Percentiles rank a stretch among this genome's conserved stretches.
phyloP scores from a whole-genome alignment of 2,329 filamentous ascomycete species.

The Thermomyces lanuginosus region DNA sequence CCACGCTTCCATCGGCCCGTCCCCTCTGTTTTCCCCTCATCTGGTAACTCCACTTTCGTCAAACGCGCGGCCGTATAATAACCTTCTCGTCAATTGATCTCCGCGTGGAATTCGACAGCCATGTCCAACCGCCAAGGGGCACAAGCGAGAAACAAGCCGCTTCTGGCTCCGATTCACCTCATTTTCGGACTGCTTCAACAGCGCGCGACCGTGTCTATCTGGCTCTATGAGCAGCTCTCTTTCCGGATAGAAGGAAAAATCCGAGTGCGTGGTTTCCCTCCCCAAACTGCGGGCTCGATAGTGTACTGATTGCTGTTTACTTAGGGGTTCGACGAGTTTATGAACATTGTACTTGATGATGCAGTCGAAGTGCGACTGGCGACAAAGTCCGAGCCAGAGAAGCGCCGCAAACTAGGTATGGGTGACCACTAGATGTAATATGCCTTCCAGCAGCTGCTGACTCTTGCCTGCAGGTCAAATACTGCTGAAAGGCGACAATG shows the following conservation, averaged over 20 bases:
- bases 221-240: conserved; percentile 90
- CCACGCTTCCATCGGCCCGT: too few species aligned
- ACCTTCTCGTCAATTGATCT: too few species aligned
- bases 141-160: conserved; percentile 37
- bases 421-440: too few species aligned
- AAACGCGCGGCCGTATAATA: too few species aligned
- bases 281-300: conserved; percentile 1
- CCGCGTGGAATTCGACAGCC: too few species aligned
- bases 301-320: conserved; percentile 2
- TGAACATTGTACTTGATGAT: conserved; percentile 95
- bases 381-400: conserved; percentile 67
- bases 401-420: conserved; percentile 62
- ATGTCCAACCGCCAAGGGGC: conserved; percentile 10
- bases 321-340: conserved; percentile 96
- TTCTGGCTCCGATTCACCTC: conserved; percentile 67
- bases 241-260: conserved; percentile 96
- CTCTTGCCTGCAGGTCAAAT: conserved; percentile 64
- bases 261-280: conserved; percentile 44
- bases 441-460: too few species aligned
- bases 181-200: conserved; percentile 84
- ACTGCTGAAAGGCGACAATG: conserved; percentile 74
- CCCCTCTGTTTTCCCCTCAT: too few species aligned
- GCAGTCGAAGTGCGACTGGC: conserved; percentile 79
- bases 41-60: too few species aligned
- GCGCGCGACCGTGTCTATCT: conserved; percentile 76